Base-by-base conservation (phyloP, 148 eudicot species). In the Vaccinium vitisidaea region DNA sequence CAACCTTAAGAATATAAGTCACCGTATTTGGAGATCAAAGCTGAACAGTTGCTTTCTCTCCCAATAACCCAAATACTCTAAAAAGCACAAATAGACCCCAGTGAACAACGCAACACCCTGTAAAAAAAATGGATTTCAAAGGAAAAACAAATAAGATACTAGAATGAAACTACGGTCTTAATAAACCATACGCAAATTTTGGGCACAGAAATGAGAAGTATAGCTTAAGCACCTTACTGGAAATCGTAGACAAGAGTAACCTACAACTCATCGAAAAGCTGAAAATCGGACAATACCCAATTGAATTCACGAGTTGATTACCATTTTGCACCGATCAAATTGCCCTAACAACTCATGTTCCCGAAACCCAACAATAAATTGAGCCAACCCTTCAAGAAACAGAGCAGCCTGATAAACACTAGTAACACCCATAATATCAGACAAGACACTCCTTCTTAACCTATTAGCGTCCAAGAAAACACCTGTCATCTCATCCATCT, bases 391-490 rank as follows among this genome's bases (percentile, higher is more conserved):
- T 84, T 93, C 91, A 84, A 94, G 91, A 91, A 93, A 96, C 88
- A 89, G 58, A 49, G 95, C 95, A 21, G 90, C 92, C 85, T 96
- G 99, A 83, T 92, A 86, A 83, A 94, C 94, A 88, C 61, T 90
- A 55, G 92, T 83, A 5, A 83, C 94, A 12, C 84, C 91, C 90
- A 94, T 80, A 39, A 96, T 93, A 87, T 96, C 99, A 0, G 89
- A 78, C 82, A 96, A 84, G 63, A 94, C 94, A 86, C 98, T 93
- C 77, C 87, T 90, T 83, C 99, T 83, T 32, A 96, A 75, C 90
- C 98, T 67, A 89, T 96, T 96, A 0, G 94, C 99, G 82, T 94
- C 99, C 88, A 93, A 79, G 79, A 96, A 90, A 86, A 94, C 93
- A 46, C 91, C 83, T 48, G 84, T 89, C 90, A 96, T 79, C 86